Base-by-base conservation (phyloP, 2,329 filamentous ascomycete species). In the Fusarium phyllophilum region DNA sequence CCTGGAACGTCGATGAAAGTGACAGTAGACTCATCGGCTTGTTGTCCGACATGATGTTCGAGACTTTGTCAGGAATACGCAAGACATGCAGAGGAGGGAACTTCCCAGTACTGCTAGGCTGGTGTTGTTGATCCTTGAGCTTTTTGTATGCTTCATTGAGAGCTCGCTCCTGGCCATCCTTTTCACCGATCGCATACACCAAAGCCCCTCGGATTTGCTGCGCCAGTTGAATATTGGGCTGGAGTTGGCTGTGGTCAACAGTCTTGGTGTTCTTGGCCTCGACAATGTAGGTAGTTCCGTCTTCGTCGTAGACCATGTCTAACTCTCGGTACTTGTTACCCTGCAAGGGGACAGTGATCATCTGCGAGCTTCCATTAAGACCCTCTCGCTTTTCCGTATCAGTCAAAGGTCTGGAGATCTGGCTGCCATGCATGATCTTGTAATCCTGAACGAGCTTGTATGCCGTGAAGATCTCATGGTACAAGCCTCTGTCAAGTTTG, bases 201-300 rank as follows among this genome's bases (percentile, higher is more conserved):
- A 52, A 26, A 0, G n/a, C 33, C 7, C 49, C 33, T 9, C 13
- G 5, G 0, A 52, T 38, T 15, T 36, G 18, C 5, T 26, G n/a
- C 0, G 33, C 49, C 3, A 52, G 2, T 0, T 52, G 5, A 0
- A 38, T 52, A 0, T 52, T 38, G 0, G 49, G 49, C n/a, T 52
- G 49, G 0, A 52, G 33, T 13, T 52, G 33, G 1, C 49, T 52
- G 7, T 36, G 33, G 17, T 38, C 33, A 1, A 52, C 33, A 2
- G n/a, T 52, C 3, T 52, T 52, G 13, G 49, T 52, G n/a, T 52
- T 52, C 14, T 52, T 52, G 0, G 33, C 33, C 13, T 52, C 49
- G 3, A 38, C 49, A 0, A 52, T 38, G 1, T 12, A 26, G 2
- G 33, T 20, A 17, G 13, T 38, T 5, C 49, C 49, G 7, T 7